Percentiles rank a stretch among this genome's conserved stretches.
These are phyloP conservation scores for Circinella umbellata DNA, from an alignment of 371 early-diverging fungal species.

Conservation along the genomic window DNA sequence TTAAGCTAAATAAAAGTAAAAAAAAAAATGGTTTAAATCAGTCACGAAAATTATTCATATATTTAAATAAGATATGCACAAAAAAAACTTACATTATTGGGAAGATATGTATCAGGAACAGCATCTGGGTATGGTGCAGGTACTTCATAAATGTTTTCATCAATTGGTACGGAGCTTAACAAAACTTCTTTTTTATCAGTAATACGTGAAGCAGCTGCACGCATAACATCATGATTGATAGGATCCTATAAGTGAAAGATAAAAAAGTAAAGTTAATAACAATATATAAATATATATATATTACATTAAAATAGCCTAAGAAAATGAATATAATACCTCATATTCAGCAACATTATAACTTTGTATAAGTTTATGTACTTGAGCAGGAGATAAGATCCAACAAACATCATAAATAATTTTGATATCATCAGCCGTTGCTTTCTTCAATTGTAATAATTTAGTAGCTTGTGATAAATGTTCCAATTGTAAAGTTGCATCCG, in stretches of 20 bases:
- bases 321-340: constrained; percentile 42
- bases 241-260: constrained; percentile 52
- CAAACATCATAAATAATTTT: constrained; percentile 92
- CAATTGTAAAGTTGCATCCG: constrained; percentile 83
- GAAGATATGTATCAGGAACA: constrained; percentile 4
- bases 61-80: background rate
- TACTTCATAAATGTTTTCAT: constrained; percentile 58
- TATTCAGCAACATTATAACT: constrained; percentile 73
- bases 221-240: constrained; percentile 83
- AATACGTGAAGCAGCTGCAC: constrained; percentile 78
- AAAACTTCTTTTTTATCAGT: constrained; percentile 85
- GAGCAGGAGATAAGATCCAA: constrained; percentile 85
- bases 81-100: constrained; percentile 12
- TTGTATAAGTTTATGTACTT: constrained; percentile 90
- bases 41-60: background rate
- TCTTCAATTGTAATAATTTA: constrained; percentile 90
- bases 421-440: constrained; percentile 84
- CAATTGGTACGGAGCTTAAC: constrained; percentile 72
- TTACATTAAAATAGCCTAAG: no score
- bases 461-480: constrained; percentile 90
- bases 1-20: constrained; percentile 15
- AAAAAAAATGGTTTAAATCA: background rate
- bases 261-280: background rate
- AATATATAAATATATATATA: background rate
- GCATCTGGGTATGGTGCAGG: constrained; percentile 42